A percentile compares a stretch with the other conserved stretches of the same genome.
Evolutionary conservation across 345 rosid species (phyloP).

Genomic region (Lepidium africanum): DNA sequence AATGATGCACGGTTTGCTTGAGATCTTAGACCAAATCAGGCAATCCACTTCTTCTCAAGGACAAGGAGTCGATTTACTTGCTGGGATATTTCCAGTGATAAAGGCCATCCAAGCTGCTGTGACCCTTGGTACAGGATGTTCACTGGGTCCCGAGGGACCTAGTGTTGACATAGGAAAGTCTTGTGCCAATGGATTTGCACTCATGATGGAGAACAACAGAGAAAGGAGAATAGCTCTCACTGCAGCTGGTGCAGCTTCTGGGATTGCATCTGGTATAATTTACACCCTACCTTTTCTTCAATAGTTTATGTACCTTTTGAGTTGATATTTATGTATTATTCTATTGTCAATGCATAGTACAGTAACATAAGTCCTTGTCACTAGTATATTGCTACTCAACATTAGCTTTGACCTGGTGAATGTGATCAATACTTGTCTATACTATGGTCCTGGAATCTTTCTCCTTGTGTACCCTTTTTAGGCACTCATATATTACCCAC

Average conservation of each 20-base stretch:
- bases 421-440: background rate
- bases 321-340: background rate
- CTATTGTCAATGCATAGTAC: background rate
- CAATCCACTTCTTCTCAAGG: conserved; percentile 62
- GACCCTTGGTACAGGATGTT: conserved; percentile 91
- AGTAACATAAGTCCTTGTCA: background rate
- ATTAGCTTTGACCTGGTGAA: background rate
- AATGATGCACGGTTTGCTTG: conserved; percentile 95
- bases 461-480: background rate
- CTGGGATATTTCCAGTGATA: conserved; percentile 73
- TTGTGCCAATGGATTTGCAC: conserved; percentile 82
- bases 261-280: conserved; percentile 81
- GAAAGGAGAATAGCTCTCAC: conserved; percentile 91
- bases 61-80: conserved; percentile 75
- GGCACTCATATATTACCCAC: background rate
- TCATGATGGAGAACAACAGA: conserved; percentile 96
- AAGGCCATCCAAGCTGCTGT: conserved; percentile 97
- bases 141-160: conserved; percentile 97
- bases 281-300: background rate
- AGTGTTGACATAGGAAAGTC: conserved; percentile 98
- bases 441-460: background rate
- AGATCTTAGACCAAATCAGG: conserved; percentile 80
- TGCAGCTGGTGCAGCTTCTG: conserved; percentile 98
- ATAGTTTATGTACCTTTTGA: background rate
- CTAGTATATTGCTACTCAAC: background rate